These are phyloP conservation scores for Pseudogymnoascus sp. DNA, from an alignment of 2,329 filamentous ascomycete species.

Conservation along the genomic window DNA sequence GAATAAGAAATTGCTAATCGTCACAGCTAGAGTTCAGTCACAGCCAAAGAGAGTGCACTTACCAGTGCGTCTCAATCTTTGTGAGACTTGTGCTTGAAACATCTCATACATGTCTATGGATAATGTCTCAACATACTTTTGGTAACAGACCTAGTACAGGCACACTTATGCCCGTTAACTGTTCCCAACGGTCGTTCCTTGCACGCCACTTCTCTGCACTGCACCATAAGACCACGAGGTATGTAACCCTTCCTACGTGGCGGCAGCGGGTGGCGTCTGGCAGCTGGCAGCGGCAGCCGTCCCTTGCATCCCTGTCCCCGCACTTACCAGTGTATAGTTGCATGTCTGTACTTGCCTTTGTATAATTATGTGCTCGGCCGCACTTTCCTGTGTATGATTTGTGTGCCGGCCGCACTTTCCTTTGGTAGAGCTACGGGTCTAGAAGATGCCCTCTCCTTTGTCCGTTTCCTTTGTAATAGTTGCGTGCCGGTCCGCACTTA, in stretches of 20 bases:
- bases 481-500: not conserved
- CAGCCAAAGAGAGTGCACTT: not conserved
- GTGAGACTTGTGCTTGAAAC: not conserved
- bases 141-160: not conserved
- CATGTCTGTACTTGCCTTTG: not conserved
- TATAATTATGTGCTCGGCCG: not conserved
- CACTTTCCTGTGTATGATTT: not conserved
- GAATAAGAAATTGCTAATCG: not conserved
- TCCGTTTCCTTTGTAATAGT: not conserved
- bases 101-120: not conserved
- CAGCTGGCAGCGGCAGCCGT: not conserved
- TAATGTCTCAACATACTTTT: not conserved
- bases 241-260: not conserved
- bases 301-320: not conserved
- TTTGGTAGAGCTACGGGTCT: not conserved
- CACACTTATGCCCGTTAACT: not conserved
- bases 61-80: not conserved
- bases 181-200: not conserved
- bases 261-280: not conserved
- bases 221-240: not conserved
- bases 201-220: not conserved
- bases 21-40: not conserved
- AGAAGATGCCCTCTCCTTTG: not conserved
- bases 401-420: not conserved
- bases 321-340: not conserved